Percentiles rank a stretch among this genome's conserved stretches.
Conservation (phyloP, 2,329 filamentous ascomycete genomes). For the Pezicula carpinea region DNA sequence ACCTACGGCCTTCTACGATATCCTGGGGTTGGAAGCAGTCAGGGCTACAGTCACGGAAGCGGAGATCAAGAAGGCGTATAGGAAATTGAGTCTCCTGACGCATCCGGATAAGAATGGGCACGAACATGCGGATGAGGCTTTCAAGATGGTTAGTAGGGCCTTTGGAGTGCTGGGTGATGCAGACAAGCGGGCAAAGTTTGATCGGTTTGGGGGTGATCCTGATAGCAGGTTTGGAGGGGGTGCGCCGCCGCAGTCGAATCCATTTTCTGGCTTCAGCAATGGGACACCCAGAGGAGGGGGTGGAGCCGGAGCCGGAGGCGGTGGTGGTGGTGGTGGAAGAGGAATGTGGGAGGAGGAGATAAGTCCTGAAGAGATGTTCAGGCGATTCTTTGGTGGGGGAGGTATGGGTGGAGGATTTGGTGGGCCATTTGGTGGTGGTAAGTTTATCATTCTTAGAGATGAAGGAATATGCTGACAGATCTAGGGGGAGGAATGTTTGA, state of each 20-base stretch:
- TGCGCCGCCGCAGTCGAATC: constrained; percentile 53
- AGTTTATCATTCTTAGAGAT: constrained; percentile 29
- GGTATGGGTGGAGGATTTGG: constrained; percentile 54
- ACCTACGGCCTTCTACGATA: constrained; percentile 91
- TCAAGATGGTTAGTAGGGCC: constrained; percentile 94
- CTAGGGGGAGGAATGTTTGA: constrained; percentile 55
- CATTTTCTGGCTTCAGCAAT: constrained; percentile 59
- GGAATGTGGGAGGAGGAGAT: constrained; percentile 86
- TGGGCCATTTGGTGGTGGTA: constrained; percentile 51
- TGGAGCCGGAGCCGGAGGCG: constrained; percentile 33
- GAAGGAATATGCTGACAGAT: constrained; percentile 10
- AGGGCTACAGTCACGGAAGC: constrained; percentile 64
- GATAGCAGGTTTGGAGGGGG: constrained; percentile 73
- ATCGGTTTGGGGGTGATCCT: constrained; percentile 86
- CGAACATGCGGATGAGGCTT: constrained; percentile 91
- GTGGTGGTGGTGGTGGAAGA: constrained; percentile 43
- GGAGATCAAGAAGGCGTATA: constrained; percentile 97
- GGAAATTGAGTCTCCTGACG: constrained; percentile 88
- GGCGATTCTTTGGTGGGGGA: constrained; percentile 84
- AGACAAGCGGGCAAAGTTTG: constrained; percentile 86
- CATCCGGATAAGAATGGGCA: constrained; percentile 99
- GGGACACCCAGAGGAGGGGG: constrained; percentile 28
- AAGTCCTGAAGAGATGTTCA: constrained; percentile 94
- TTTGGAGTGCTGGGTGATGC: constrained; percentile 91
- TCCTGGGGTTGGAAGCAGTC: constrained; percentile 67